Percentiles rank a stretch among this genome's conserved stretches.
Evolutionary conservation across 805 yeast genomes (phyloP).

Genomic region (Blastobotrys mokoenaii): DNA sequence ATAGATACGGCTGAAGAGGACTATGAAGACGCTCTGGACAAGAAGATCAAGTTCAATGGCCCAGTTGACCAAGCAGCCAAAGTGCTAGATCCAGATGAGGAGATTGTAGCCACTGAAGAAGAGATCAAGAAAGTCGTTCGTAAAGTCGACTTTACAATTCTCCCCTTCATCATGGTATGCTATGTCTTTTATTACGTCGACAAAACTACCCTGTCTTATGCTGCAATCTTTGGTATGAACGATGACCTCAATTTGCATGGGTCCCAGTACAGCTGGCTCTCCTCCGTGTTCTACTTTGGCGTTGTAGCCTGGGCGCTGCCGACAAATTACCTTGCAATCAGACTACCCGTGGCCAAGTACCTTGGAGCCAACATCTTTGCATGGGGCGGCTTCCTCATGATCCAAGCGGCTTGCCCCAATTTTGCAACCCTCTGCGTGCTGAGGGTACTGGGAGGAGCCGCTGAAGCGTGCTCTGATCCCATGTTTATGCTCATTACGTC

Average conservation of each 20-base stretch:
- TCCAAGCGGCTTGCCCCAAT: slow-evolving; percentile 12
- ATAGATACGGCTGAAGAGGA: too few species aligned
- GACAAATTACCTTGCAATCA: slow-evolving; percentile 33
- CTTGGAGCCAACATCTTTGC: slow-evolving; percentile 13
- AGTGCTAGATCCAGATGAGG: not conserved
- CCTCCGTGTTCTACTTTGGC: slow-evolving; percentile 38
- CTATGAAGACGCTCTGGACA: too few species aligned
- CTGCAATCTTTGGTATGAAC: slow-evolving; percentile 43
- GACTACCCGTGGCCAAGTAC: slow-evolving; percentile 17
- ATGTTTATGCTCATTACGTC: slow-evolving; percentile 50
- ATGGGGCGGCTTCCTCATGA: slow-evolving; percentile 16
- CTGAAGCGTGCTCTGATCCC: slow-evolving; percentile 27
- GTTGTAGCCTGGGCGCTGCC: slow-evolving; percentile 39
- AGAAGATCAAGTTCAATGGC: too few species aligned
- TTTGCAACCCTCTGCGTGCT: slow-evolving; percentile 11
- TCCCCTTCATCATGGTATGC: slow-evolving; percentile 12
- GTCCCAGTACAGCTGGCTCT: slow-evolving; percentile 36
- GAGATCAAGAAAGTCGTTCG: slow-evolving; percentile 8
- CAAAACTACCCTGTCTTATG: slow-evolving; percentile 43
- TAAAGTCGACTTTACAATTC: slow-evolving; percentile 11
- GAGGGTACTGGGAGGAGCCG: slow-evolving; percentile 13
- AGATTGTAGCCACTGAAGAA: slow-evolving; percentile 1
- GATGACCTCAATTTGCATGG: slow-evolving; percentile 35
- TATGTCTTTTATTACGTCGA: slow-evolving; percentile 28
- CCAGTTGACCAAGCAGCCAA: not conserved